Evolutionary conservation across 2,329 filamentous ascomycete species (phyloP).

Genomic region (Stachybotrys elegans): DNA sequence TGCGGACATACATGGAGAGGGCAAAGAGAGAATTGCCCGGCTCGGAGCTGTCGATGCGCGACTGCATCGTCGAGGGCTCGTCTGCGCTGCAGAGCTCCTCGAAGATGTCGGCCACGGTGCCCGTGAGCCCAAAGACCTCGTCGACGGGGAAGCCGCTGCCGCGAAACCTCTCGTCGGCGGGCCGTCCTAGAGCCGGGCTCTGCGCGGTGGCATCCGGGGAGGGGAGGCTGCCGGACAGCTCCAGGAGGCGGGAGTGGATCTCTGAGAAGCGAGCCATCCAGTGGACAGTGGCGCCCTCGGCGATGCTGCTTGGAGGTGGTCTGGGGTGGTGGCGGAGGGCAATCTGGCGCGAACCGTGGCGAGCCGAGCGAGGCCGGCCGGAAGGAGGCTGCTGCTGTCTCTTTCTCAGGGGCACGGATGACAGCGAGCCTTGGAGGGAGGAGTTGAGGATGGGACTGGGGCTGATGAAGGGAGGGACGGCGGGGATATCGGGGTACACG

Average conservation of each 20-base stretch:
- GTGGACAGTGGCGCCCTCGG: constrained; percentile 18
- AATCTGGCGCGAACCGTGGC: constrained; percentile 26
- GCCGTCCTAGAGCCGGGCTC: constrained; percentile 11
- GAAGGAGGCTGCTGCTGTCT: constrained; percentile 16
- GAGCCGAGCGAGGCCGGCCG: constrained; percentile 18
- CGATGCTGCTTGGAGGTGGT: constrained; percentile 12
- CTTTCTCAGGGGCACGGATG: background rate
- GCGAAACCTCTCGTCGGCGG: constrained; percentile 16
- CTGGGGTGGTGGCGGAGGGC: constrained; percentile 18
- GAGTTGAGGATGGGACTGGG: constrained; percentile 2
- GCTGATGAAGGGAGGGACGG: background rate
- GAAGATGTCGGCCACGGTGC: constrained; percentile 28
- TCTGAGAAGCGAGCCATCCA: constrained; percentile 35
- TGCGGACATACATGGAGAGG: constrained; percentile 31
- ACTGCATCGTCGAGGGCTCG: constrained; percentile 5
- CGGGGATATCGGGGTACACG: constrained; percentile 5
- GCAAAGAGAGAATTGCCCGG: constrained; percentile 33
- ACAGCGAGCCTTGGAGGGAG: background rate
- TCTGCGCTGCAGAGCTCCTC: constrained; percentile 16
- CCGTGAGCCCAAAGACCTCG: constrained; percentile 35
- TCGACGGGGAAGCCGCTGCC: constrained; percentile 31
- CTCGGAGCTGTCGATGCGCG: constrained; percentile 22
- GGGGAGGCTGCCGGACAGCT: constrained; percentile 28
- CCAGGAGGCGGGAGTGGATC: constrained; percentile 31
- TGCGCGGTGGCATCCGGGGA: constrained; percentile 17